A percentile compares a stretch with the other conserved stretches of the same genome.
These are phyloP conservation scores for Stenogyne calaminthoides DNA, from an alignment of 305 asterid species.

Conservation along the genomic window DNA sequence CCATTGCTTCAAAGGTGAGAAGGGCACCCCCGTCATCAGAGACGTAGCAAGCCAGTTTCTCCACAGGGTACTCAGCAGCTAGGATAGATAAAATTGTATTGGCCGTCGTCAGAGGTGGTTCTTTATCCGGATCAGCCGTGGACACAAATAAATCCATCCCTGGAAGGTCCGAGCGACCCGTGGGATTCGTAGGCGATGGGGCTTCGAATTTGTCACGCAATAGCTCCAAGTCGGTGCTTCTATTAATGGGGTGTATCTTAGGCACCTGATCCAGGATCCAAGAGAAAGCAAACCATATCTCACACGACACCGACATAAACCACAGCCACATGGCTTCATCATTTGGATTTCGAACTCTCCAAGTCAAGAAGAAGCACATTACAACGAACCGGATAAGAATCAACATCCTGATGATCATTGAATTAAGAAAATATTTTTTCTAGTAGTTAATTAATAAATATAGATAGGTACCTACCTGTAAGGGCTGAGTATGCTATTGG, in stretches of 20 bases:
- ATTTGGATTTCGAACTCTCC: slow-evolving; percentile 47
- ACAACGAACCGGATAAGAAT: slow-evolving; percentile 38
- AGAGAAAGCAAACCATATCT: slow-evolving; percentile 52
- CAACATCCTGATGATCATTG: slow-evolving; percentile 21
- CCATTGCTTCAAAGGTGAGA: slow-evolving; percentile 60
- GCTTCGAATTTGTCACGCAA: slow-evolving; percentile 51
- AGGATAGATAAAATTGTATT: slow-evolving; percentile 56
- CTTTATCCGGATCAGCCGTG: slow-evolving; percentile 64
- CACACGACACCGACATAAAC: slow-evolving; percentile 48
- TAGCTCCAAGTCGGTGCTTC: slow-evolving; percentile 42
- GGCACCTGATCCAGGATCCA: slow-evolving; percentile 59
- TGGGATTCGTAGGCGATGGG: slow-evolving; percentile 50
- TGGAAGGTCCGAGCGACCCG: slow-evolving; percentile 58
- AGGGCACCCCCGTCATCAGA: slow-evolving; percentile 67
- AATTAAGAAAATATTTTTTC: too few relatives aligned
- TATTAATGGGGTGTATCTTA: slow-evolving; percentile 49
- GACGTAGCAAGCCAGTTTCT: slow-evolving; percentile 53
- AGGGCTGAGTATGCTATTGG: slow-evolving; percentile 44
- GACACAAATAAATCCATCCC: slow-evolving; percentile 57
- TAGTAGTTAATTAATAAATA: too few relatives aligned
- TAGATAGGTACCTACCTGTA: too few relatives aligned
- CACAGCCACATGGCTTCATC: slow-evolving; percentile 54
- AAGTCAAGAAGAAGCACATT: slow-evolving; percentile 40
- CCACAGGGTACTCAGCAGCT: slow-evolving; percentile 54
- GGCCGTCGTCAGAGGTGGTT: slow-evolving; percentile 56